Evolutionary conservation across 192 early-diverging fungal genomes (phyloP).

Genomic region (Backusella tarrabulga): DNA sequence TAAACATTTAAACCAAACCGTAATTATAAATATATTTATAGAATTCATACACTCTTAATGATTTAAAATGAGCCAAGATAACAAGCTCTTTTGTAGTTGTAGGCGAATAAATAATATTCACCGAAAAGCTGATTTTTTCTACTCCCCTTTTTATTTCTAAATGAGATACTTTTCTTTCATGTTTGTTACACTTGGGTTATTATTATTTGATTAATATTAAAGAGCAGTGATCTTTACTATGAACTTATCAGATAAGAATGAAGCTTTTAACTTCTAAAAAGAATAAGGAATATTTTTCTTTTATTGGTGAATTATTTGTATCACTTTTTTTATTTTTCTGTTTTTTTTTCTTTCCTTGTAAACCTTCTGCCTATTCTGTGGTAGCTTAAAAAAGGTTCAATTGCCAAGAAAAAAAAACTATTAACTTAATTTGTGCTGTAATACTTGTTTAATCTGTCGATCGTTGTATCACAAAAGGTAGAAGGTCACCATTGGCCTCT

Average conservation of each 20-base stretch:
- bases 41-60: not conserved
- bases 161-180: not conserved
- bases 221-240: not conserved
- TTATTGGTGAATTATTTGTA: not conserved
- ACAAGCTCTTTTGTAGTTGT: not conserved
- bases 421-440: not conserved
- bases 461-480: not conserved
- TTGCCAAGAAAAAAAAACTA: not conserved
- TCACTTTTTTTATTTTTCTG: not conserved
- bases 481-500: not conserved
- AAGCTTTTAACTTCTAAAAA: not conserved
- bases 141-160: not conserved
- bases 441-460: constrained; percentile 1
- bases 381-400: not conserved
- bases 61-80: not conserved
- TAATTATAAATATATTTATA: not conserved
- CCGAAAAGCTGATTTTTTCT: not conserved
- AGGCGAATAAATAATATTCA: not conserved
- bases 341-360: not conserved
- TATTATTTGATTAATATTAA: not conserved
- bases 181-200: not conserved
- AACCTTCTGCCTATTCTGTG: not conserved
- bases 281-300: not conserved
- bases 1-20: not conserved
- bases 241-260: not conserved